These are phyloP conservation scores for Porphyrellus sp. DNA, from an alignment of 1,284 basidiomycete genomes.

Conservation along the genomic window DNA sequence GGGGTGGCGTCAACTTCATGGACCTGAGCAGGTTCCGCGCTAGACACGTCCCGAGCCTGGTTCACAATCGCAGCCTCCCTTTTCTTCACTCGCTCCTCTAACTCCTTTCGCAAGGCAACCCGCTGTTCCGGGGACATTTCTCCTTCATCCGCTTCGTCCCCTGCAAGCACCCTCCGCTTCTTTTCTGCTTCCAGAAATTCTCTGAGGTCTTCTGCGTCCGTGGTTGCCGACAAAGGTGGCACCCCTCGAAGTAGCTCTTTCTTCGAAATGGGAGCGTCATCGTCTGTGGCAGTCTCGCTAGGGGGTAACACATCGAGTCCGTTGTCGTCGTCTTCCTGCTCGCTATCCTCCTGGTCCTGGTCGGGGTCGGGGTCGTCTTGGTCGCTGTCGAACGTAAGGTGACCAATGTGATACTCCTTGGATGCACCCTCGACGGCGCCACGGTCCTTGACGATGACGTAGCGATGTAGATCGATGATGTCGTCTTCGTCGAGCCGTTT, in stretches of 20 bases:
- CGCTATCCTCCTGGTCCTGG: conserved; percentile 30
- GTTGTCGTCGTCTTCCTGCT: conserved; percentile 33
- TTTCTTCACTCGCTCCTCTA: conserved; percentile 14
- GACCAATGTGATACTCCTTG: conserved; percentile 46
- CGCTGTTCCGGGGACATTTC: conserved; percentile 22
- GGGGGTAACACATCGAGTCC: conserved; percentile 24
- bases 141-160: conserved; percentile 40
- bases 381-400: conserved; percentile 43
- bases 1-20: conserved; percentile 18
- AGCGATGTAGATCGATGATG: conserved; percentile 62
- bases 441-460: conserved; percentile 60
- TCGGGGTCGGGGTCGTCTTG: conserved; percentile 31
- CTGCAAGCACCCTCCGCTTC: conserved; percentile 45
- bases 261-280: conserved; percentile 33
- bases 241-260: conserved; percentile 33
- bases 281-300: conserved; percentile 24
- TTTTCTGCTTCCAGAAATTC: conserved; percentile 66
- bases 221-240: conserved; percentile 46
- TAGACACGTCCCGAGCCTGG: conserved; percentile 4
- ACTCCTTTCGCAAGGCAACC: conserved; percentile 14
- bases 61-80: conserved; percentile 24
- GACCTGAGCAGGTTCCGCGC: conserved; percentile 32
- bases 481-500: conserved; percentile 70
- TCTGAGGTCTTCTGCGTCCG: conserved; percentile 55
- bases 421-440: conserved; percentile 53